A percentile compares a stretch with the other conserved stretches of the same genome.
phyloP scores from a whole-genome alignment of 768 basidiomycete genomes.

The Lentinula raphanica region DNA sequence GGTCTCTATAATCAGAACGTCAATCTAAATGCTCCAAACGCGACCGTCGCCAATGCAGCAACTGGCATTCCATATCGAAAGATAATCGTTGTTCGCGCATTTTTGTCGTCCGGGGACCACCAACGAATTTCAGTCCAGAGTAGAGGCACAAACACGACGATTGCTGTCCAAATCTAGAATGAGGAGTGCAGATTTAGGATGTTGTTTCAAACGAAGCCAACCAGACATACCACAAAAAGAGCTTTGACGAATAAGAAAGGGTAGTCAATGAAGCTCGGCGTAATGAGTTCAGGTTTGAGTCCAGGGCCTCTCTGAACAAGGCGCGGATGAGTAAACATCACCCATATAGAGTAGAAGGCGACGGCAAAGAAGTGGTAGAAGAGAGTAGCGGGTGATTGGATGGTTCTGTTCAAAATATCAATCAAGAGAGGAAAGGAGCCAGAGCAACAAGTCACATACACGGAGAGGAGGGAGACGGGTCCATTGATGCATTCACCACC shows the following conservation, averaged over 20 bases:
- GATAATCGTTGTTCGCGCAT: neutral
- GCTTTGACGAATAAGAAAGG: conserved; percentile 60
- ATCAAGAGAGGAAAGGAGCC: neutral
- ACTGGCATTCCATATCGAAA: conserved; percentile 3
- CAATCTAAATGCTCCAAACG: neutral
- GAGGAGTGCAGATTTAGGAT: neutral
- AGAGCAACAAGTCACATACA: conserved; percentile 39
- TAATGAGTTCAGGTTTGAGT: conserved; percentile 34
- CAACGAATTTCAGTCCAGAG: conserved; percentile 84
- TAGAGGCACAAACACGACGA: conserved; percentile 82
- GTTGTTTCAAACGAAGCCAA: conserved; percentile 1
- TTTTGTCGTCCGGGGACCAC: conserved; percentile 26
- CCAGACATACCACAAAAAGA: conserved; percentile 60
- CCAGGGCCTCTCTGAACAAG: conserved; percentile 17
- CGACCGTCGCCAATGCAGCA: neutral
- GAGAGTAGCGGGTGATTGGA: conserved; percentile 74
- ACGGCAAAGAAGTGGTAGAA: conserved; percentile 93
- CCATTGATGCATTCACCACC: conserved; percentile 87
- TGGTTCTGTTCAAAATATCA: conserved; percentile 45
- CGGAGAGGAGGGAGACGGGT: conserved; percentile 86
- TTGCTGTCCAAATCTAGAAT: conserved; percentile 84
- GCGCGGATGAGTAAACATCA: conserved; percentile 64
- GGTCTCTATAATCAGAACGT: neutral
- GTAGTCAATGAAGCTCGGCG: conserved; percentile 55
- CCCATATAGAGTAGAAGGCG: conserved; percentile 91